Conservation (phyloP, 2,329 filamentous ascomycete genomes). For the Trichophyton simii region DNA sequence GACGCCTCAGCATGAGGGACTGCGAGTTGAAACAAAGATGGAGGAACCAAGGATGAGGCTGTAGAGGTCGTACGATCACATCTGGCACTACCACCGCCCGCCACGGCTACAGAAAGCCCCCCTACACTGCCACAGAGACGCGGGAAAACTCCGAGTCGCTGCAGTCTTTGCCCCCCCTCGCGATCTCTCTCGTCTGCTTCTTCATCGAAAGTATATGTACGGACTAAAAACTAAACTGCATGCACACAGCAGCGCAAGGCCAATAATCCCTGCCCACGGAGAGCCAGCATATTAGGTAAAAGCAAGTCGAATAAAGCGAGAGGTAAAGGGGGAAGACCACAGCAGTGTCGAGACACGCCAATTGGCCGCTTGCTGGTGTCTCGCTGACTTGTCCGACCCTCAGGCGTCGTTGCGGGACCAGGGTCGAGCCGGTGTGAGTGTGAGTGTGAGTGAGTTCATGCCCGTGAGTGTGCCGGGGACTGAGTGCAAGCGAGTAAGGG, state of each 20-base stretch:
- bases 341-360: background rate
- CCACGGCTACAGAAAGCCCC: too few relatives aligned
- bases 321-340: background rate
- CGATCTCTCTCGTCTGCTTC: background rate
- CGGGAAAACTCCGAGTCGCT: background rate
- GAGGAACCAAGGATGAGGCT: background rate
- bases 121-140: background rate
- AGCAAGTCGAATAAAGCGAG: slow-evolving; percentile 1
- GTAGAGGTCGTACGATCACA: background rate
- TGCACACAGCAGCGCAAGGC: background rate
- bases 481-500: too few relatives aligned
- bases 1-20: too few relatives aligned
- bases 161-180: background rate
- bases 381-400: slow-evolving; percentile 4
- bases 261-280: background rate
- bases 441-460: background rate
- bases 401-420: slow-evolving; percentile 3
- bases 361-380: background rate
- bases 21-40: background rate
- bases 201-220: background rate
- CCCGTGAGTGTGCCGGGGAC: too few relatives aligned
- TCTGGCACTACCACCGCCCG: background rate
- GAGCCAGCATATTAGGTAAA: background rate
- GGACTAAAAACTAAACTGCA: background rate
- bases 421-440: slow-evolving; percentile 2